phyloP scores from a whole-genome alignment of 495 filamentous ascomycete genomes.

The Podospora australis region DNA sequence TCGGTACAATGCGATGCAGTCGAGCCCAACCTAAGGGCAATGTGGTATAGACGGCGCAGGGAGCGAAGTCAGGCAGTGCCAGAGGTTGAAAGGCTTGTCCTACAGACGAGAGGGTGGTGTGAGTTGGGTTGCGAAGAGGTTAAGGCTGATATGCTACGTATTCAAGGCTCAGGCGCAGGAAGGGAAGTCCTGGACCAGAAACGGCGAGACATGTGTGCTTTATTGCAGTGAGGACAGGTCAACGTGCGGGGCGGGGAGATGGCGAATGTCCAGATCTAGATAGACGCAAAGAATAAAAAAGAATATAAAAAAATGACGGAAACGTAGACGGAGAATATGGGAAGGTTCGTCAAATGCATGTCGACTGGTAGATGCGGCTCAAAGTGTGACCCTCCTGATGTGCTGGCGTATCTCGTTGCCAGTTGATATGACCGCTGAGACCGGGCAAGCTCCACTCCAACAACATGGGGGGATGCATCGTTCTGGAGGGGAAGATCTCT shows the following conservation, averaged over 20 bases:
- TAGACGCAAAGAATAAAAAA: no score
- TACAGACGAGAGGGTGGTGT: conserved; percentile 35
- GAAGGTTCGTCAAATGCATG: conserved; percentile 48
- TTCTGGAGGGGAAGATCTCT: conserved; percentile 38
- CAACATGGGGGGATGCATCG: conserved; percentile 44
- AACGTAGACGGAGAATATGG: conserved; percentile 39
- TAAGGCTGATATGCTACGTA: conserved; percentile 46
- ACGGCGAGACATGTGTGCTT: conserved; percentile 57
- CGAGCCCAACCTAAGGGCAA: conserved; percentile 46
- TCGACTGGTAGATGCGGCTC: conserved; percentile 51
- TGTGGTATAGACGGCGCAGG: conserved; percentile 15
- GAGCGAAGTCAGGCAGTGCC: conserved; percentile 17
- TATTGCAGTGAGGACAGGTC: conserved; percentile 49
- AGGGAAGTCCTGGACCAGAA: conserved; percentile 38
- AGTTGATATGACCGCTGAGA: conserved; percentile 61
- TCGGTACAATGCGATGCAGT: conserved; percentile 48
- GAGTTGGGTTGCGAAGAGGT: conserved; percentile 23
- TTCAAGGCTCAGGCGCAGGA: conserved; percentile 42
- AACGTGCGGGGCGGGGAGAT: conserved; percentile 42
- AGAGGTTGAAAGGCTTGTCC: conserved; percentile 35
- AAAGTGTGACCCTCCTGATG: conserved; percentile 69
- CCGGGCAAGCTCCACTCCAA: conserved; percentile 55
- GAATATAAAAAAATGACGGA: conserved; percentile 37
- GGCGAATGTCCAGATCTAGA: conserved; percentile 41
- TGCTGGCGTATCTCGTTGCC: conserved; percentile 84